These are phyloP conservation scores for Penicillium sp. DNA, from an alignment of 2,329 filamentous ascomycete species.

Conservation along the genomic window DNA sequence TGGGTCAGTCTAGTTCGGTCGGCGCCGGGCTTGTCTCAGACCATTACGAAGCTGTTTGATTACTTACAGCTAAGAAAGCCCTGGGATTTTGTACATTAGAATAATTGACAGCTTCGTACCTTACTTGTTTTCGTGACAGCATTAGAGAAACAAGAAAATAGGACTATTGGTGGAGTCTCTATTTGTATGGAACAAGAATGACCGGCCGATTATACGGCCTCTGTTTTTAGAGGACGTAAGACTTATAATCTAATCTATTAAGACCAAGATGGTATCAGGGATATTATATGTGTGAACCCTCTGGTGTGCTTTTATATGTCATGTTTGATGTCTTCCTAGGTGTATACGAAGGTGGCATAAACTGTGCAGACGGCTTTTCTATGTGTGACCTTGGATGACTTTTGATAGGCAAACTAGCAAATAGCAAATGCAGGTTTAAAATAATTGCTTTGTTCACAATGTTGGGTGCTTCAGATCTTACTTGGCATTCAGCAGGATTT, in stretches of 20 bases:
- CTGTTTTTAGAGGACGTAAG: too few relatives aligned
- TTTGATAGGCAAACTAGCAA: neutral
- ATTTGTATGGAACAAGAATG: neutral
- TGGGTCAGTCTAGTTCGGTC: too few relatives aligned
- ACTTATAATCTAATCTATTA: too few relatives aligned
- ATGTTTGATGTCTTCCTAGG: too few relatives aligned
- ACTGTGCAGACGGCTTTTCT: too few relatives aligned
- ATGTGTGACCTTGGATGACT: too few relatives aligned
- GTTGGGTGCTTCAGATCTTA: neutral
- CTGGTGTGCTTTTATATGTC: too few relatives aligned
- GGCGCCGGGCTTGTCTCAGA: too few relatives aligned
- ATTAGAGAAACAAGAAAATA: neutral
- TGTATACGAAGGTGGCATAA: too few relatives aligned
- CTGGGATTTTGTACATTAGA: neutral
- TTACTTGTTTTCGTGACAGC: neutral
- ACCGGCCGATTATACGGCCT: too few relatives aligned
- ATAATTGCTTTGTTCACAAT: neutral
- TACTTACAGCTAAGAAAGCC: neutral
- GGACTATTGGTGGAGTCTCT: neutral
- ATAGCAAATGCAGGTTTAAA: neutral
- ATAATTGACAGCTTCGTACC: neutral
- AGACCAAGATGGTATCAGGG: too few relatives aligned
- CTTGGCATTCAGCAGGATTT: neutral
- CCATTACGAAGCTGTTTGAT: neutral
- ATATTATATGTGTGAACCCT: too few relatives aligned